Percentiles rank a stretch among this genome's conserved stretches.
phyloP scores from a whole-genome alignment of 345 rosid genomes.

The Eucalyptus tenuipes region DNA sequence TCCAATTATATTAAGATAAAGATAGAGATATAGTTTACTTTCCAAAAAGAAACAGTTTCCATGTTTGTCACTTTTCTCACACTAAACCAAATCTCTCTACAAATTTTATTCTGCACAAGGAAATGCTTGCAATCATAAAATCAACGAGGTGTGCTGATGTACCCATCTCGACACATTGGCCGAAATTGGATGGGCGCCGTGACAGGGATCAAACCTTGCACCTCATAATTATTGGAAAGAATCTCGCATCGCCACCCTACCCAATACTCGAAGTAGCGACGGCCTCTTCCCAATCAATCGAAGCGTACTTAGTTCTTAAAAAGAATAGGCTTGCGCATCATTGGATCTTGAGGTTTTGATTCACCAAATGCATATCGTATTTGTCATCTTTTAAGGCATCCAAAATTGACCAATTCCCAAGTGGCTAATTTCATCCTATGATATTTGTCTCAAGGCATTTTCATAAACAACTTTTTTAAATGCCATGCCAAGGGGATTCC shows the following conservation, averaged over 20 bases:
- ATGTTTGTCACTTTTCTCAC: background rate
- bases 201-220: background rate
- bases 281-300: background rate
- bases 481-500: background rate
- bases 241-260: background rate
- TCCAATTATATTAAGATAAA: background rate
- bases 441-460: background rate
- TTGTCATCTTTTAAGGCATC: background rate
- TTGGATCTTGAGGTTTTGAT: background rate
- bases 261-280: background rate
- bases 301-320: background rate
- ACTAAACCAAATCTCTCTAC: background rate
- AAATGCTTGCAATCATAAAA: background rate
- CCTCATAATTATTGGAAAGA: background rate
- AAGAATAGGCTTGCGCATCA: background rate
- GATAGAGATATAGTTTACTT: background rate
- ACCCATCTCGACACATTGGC: background rate
- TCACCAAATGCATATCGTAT: background rate
- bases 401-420: background rate
- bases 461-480: background rate
- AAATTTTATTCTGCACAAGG: background rate
- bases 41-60: background rate
- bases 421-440: background rate
- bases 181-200: background rate
- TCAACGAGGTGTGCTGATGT: background rate